A percentile compares a stretch with the other conserved stretches of the same genome.
phyloP scores from a whole-genome alignment of 371 early-diverging fungal species.

The Mucor plumbeus region DNA sequence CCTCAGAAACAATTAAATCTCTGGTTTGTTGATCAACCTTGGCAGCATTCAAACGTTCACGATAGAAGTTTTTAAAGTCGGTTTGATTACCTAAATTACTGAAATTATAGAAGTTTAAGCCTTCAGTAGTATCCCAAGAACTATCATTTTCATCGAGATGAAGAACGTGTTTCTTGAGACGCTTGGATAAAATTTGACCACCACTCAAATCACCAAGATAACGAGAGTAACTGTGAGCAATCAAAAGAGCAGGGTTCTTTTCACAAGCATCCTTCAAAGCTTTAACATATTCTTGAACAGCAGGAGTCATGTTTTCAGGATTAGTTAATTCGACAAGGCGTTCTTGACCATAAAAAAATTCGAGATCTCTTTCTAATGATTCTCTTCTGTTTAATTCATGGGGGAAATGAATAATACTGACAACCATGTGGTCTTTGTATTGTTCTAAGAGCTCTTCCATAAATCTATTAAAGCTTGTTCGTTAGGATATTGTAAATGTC shows the following conservation, averaged over 20 bases:
- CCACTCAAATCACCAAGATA: conserved; percentile 70
- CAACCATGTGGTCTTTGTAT: conserved; percentile 53
- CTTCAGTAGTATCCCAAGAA: conserved; percentile 50
- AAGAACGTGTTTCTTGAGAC: conserved; percentile 57
- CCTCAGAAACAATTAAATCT: conserved; percentile 50
- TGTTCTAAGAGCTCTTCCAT: conserved; percentile 60
- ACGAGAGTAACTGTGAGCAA: conserved; percentile 67
- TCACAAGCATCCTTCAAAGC: conserved; percentile 54
- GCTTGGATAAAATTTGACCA: conserved; percentile 64
- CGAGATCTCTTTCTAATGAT: conserved; percentile 55
- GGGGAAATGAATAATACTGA: conserved; percentile 62
- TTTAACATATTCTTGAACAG: conserved; percentile 53
- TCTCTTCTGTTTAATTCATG: conserved; percentile 52
- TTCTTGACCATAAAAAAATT: conserved; percentile 59
- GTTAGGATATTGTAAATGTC: background rate
- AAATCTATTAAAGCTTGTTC: conserved; percentile 29
- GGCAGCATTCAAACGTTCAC: conserved; percentile 57
- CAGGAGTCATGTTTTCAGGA: conserved; percentile 55
- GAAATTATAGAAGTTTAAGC: conserved; percentile 59
- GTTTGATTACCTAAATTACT: conserved; percentile 54
- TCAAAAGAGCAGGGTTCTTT: conserved; percentile 56
- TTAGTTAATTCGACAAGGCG: conserved; percentile 42
- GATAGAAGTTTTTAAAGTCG: conserved; percentile 64
- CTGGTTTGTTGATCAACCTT: conserved; percentile 36
- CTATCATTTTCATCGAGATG: conserved; percentile 40